Conservation (phyloP, 352 stramenopile species). For the Achlya hypogyna region DNA sequence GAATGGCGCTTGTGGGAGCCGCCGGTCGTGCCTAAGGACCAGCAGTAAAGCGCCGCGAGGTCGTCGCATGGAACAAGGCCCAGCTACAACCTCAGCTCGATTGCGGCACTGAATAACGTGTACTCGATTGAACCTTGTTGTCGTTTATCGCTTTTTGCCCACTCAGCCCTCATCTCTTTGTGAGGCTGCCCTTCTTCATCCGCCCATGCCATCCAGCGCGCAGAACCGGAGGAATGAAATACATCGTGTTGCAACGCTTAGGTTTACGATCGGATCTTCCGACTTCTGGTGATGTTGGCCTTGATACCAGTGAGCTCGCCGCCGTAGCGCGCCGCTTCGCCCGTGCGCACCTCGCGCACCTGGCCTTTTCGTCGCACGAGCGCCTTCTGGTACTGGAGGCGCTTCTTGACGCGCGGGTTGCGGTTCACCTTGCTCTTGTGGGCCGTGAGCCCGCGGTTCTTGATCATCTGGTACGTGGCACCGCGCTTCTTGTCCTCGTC, state of each 20-base stretch:
- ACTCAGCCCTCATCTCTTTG: no score
- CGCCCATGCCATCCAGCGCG: background rate
- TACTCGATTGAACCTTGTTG: background rate
- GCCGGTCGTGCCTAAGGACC: conserved; percentile 37
- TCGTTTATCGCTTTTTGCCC: no score
- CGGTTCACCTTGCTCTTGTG: conserved; percentile 98
- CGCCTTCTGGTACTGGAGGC: conserved; percentile 96
- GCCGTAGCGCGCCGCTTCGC: conserved; percentile 79
- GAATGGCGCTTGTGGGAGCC: conserved; percentile 60
- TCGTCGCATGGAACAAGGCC: no score
- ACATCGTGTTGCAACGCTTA: background rate
- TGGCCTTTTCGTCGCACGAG: conserved; percentile 95
- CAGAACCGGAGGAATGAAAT: background rate
- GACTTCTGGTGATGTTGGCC: conserved; percentile 80
- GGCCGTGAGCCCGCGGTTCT: conserved; percentile 96
- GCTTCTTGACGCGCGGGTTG: conserved; percentile 98
- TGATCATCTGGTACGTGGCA: conserved; percentile 93
- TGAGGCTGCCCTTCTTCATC: no score
- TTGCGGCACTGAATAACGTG: no score
- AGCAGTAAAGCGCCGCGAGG: background rate
- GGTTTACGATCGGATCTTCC: conserved; percentile 55
- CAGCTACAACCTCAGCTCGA: background rate
- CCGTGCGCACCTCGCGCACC: conserved; percentile 87
- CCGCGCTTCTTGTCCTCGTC: conserved; percentile 84
- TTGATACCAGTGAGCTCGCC: conserved; percentile 87